Evolutionary conservation across 805 yeast species (phyloP).

Genomic region (Yarrowia porcina): DNA sequence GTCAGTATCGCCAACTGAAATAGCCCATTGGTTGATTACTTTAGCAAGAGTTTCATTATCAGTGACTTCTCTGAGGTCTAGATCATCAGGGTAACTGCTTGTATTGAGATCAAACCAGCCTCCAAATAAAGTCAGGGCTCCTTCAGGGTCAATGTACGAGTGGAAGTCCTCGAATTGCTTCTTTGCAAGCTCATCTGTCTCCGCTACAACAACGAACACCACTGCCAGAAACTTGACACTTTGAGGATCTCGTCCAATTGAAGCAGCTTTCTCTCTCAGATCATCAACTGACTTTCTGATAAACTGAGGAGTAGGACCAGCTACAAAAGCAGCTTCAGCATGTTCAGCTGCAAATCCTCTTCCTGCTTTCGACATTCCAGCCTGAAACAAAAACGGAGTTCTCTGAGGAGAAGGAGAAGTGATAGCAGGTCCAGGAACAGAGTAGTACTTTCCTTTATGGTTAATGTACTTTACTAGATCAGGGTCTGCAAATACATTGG

Average conservation of each 20-base stretch:
- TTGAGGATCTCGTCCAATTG: slow-evolving; percentile 40
- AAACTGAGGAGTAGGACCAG: slow-evolving; percentile 39
- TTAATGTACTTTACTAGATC: slow-evolving; percentile 44
- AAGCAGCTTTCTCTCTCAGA: slow-evolving; percentile 39
- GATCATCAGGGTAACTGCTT: slow-evolving; percentile 38
- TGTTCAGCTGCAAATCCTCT: slow-evolving; percentile 44
- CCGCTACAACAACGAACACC: slow-evolving; percentile 41
- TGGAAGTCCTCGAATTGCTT: slow-evolving; percentile 40
- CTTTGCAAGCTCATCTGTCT: slow-evolving; percentile 45
- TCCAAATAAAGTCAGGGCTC: slow-evolving; percentile 43
- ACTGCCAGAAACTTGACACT: slow-evolving; percentile 42
- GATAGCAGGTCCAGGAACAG: slow-evolving; percentile 46
- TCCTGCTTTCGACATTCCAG: slow-evolving; percentile 47
- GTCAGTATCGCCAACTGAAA: slow-evolving; percentile 34
- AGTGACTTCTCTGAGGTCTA: slow-evolving; percentile 37
- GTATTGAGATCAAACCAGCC: slow-evolving; percentile 47
- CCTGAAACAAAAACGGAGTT: slow-evolving; percentile 46
- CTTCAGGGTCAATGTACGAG: slow-evolving; percentile 42
- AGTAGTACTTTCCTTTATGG: slow-evolving; percentile 44
- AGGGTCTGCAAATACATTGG: slow-evolving; percentile 36
- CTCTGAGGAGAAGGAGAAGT: slow-evolving; percentile 47
- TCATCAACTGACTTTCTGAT: slow-evolving; percentile 38
- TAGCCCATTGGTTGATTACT: slow-evolving; percentile 41
- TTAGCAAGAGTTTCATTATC: slow-evolving; percentile 40
- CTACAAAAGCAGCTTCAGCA: slow-evolving; percentile 46